Evolutionary conservation across 2,329 filamentous ascomycete species (phyloP).

Genomic region (Pestalotiopsis sp.): DNA sequence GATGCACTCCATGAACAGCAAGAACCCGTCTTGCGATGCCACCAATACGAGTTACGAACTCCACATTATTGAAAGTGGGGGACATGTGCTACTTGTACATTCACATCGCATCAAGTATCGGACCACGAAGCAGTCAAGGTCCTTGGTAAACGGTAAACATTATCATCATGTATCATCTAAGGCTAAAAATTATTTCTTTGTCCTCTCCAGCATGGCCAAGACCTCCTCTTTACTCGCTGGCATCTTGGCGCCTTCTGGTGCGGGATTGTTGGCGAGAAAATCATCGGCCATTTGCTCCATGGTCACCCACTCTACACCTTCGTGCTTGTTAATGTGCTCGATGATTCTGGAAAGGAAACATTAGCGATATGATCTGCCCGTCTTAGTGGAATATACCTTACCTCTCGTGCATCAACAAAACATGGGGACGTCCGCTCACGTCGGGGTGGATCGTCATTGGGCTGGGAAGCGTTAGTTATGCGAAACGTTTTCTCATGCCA

Average conservation of each 20-base stretch:
- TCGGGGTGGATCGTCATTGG: slow-evolving; percentile 79
- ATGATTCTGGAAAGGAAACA: slow-evolving; percentile 16
- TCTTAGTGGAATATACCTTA: slow-evolving; percentile 27
- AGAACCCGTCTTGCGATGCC: no score
- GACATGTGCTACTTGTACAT: no score
- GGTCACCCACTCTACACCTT: slow-evolving; percentile 24
- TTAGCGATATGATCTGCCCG: no score
- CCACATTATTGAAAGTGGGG: no score
- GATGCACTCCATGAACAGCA: no score
- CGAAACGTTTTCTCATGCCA: background rate
- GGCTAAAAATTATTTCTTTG: background rate
- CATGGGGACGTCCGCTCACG: slow-evolving; percentile 72
- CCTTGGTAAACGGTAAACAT: background rate
- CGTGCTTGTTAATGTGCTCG: slow-evolving; percentile 42
- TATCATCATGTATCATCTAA: background rate
- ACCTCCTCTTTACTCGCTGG: slow-evolving; percentile 10
- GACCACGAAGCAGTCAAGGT: background rate
- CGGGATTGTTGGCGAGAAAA: slow-evolving; percentile 42
- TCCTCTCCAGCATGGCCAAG: slow-evolving; percentile 5
- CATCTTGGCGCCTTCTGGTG: slow-evolving; percentile 6
- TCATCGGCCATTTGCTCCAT: slow-evolving; percentile 67
- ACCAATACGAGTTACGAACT: no score
- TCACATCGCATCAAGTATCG: no score
- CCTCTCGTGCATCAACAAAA: slow-evolving; percentile 73
- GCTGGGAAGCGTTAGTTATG: background rate